phyloP scores from a whole-genome alignment of 768 basidiomycete species.

The Neoboletus subvelutipes region DNA sequence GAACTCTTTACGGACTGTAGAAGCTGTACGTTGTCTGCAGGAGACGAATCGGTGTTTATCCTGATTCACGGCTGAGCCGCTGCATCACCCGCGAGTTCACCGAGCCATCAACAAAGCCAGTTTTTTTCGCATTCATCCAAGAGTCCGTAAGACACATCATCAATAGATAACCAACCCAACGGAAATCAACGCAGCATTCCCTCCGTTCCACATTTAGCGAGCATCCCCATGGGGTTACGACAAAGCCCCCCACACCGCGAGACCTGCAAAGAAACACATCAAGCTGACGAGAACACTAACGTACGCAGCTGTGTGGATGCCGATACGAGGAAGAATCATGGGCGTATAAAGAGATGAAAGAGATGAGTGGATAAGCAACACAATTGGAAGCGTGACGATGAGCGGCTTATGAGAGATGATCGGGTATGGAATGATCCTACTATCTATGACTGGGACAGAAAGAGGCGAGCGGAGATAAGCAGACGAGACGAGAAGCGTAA shows the following conservation, averaged over 20 bases:
- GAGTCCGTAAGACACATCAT: neutral
- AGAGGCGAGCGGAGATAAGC: slow-evolving; percentile 60
- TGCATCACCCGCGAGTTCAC: neutral
- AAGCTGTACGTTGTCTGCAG: slow-evolving; percentile 4
- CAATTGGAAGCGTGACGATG: slow-evolving; percentile 41
- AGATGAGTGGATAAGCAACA: slow-evolving; percentile 49
- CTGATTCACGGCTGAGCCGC: neutral
- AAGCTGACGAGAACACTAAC: slow-evolving; percentile 63
- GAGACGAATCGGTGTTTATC: neutral
- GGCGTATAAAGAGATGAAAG: slow-evolving; percentile 69
- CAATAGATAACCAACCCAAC: slow-evolving; percentile 12
- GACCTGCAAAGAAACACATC: slow-evolving; percentile 68
- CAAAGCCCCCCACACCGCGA: slow-evolving; percentile 72
- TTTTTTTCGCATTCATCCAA: neutral
- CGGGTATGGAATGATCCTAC: slow-evolving; percentile 15
- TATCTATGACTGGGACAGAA: slow-evolving; percentile 29
- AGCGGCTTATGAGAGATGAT: slow-evolving; percentile 36
- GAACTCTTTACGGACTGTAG: neutral
- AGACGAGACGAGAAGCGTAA: slow-evolving; percentile 51
- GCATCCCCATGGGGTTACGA: slow-evolving; percentile 29
- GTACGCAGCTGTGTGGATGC: slow-evolving; percentile 77
- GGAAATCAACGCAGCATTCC: neutral
- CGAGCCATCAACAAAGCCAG: neutral
- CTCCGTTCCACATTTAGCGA: neutral
- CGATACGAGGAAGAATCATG: slow-evolving; percentile 64